Conservation (phyloP, 768 basidiomycete species). For the Gelatoporia subvermispora region DNA sequence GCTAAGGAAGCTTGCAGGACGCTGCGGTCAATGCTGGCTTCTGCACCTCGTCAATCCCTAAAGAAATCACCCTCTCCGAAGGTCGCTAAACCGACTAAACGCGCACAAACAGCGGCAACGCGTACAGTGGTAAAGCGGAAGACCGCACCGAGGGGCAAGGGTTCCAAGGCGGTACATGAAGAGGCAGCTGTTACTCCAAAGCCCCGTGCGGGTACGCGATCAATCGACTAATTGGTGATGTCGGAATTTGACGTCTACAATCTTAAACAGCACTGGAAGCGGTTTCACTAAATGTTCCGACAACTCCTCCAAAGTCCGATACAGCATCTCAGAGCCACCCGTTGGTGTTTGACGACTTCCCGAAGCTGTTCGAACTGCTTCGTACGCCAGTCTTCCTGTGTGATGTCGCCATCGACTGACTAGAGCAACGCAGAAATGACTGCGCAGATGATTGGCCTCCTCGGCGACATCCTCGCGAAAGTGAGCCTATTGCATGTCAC, state of each 20-base stretch:
- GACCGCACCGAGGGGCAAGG: slow-evolving; percentile 6
- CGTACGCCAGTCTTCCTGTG: slow-evolving; percentile 36
- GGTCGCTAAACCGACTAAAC: not conserved
- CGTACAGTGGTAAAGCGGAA: slow-evolving; percentile 4
- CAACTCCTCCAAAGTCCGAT: slow-evolving; percentile 14
- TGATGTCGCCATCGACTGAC: not conserved
- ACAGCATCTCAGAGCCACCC: slow-evolving; percentile 3
- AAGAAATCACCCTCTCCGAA: not conserved
- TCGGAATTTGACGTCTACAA: slow-evolving; percentile 3
- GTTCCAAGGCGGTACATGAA: slow-evolving; percentile 14
- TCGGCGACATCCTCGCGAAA: slow-evolving; percentile 62
- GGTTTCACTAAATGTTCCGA: slow-evolving; percentile 17
- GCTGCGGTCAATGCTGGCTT: slow-evolving; percentile 35
- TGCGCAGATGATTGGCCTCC: slow-evolving; percentile 59
- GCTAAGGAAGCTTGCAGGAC: slow-evolving; percentile 48
- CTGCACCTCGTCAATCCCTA: slow-evolving; percentile 5
- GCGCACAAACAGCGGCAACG: not conserved
- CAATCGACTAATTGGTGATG: not conserved
- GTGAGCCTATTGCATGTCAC: slow-evolving; percentile 64
- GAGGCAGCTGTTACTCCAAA: slow-evolving; percentile 31
- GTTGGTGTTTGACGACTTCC: slow-evolving; percentile 24
- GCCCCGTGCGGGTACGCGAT: slow-evolving; percentile 30
- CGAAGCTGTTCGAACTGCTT: slow-evolving; percentile 40
- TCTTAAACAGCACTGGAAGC: slow-evolving; percentile 11
- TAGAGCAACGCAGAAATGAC: slow-evolving; percentile 41